Evolutionary conservation across 2,329 filamentous ascomycete genomes (phyloP).

Genomic region (Nigrospora osmanthi): DNA sequence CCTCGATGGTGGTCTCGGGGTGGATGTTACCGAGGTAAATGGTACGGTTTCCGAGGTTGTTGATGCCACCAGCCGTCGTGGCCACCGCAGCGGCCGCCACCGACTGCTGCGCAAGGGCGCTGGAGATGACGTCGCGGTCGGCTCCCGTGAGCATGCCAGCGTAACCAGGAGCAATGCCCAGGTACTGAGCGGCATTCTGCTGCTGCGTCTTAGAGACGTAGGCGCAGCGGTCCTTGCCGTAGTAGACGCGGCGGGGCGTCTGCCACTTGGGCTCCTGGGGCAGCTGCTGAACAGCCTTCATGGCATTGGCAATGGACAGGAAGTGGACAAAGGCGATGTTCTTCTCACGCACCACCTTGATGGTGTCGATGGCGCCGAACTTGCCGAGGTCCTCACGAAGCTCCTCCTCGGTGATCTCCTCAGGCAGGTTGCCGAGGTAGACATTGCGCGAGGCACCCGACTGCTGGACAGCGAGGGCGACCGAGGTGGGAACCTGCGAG

Average conservation of each 20-base stretch:
- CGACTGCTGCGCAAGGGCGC: conserved; percentile 91
- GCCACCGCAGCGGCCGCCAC: conserved; percentile 94
- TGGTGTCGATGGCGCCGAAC: conserved; percentile 91
- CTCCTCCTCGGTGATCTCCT: conserved; percentile 87
- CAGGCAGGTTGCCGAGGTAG: conserved; percentile 86
- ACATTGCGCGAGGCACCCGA: conserved; percentile 95
- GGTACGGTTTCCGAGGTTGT: conserved; percentile 94
- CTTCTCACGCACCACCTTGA: conserved; percentile 97
- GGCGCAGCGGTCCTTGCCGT: conserved; percentile 95
- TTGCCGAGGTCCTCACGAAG: conserved; percentile 91
- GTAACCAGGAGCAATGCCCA: conserved; percentile 93
- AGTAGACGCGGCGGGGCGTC: conserved; percentile 89
- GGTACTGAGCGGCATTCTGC: conserved; percentile 96
- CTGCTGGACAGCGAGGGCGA: conserved; percentile 95
- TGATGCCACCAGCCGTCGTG: conserved; percentile 91
- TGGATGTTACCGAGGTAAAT: conserved; percentile 99
- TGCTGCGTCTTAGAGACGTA: conserved; percentile 99
- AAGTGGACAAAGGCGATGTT: conserved; percentile 97
- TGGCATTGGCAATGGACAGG: conserved; percentile 88
- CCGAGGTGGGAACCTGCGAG: conserved; percentile 93
- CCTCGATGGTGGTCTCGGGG: conserved; percentile 96
- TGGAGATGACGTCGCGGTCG: conserved; percentile 94
- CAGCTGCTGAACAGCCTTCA: conserved; percentile 94
- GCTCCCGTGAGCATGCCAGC: conserved; percentile 94
- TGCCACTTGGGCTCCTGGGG: conserved; percentile 98